Base-by-base conservation (phyloP, 768 basidiomycete genomes). In the Infundibulicybe gibba region DNA sequence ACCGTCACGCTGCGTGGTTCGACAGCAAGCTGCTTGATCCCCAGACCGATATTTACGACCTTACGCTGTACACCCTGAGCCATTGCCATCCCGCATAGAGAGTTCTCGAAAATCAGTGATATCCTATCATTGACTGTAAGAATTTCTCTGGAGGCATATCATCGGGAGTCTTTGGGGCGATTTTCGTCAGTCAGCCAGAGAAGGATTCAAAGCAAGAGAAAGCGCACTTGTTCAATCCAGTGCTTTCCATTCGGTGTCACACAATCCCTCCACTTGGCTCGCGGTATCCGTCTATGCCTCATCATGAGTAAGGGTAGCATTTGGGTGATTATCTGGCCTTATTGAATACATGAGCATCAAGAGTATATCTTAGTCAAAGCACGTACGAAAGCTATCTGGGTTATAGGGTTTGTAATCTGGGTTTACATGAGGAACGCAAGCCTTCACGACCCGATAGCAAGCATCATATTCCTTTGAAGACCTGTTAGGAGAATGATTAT, bases 301-400 rank as follows among this genome's bases (percentile, higher is more conserved):
- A 90, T 90, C 88, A 90, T 89, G 54, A 90, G 80, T 11, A 90
- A 68, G 0, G 88, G 88, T 9, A 90, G 67, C 72, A 90, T 83
- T 53, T 83, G 74, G 14, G 82, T 81, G 61, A 90, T 81, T 54
- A 86, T 67, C 58, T 79, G 76, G 16, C 87, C 88, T 90, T 47
- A 35, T 43, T 40, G 48, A 32, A 41, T 9, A 47, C 6, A 33
- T 32, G 15, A 32, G n/a, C 10, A 14, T 17, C 16, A 47, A 46
- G 12, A 20, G 20, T 38, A 13, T 31, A n/a, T 15, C 5, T 35
- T 0, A 37, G 41, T 16, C 32, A 11, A 43, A 14, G 30, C 14
- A 74, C 85, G 62, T 61, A 90, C 87, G 80, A 54, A 87, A 83
- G 3, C 77, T 77, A 32, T 89, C 82, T 21, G 80, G 71, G 40